Evolutionary conservation across 2,329 filamentous ascomycete genomes (phyloP).

Genomic region (Orbilia javanica): DNA sequence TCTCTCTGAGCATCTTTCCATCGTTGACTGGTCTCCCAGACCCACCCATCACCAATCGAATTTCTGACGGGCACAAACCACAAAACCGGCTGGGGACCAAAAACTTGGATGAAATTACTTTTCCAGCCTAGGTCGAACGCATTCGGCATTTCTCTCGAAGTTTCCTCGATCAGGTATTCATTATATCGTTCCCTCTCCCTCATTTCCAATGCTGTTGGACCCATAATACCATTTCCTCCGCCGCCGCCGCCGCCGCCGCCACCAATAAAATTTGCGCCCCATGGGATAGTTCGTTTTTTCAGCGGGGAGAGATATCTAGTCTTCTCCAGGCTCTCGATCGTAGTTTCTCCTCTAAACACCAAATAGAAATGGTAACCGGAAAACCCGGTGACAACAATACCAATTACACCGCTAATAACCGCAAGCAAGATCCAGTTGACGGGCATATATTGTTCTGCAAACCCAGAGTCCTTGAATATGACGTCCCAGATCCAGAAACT

Average conservation of each 20-base stretch:
- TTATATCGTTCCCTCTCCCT: constrained; percentile 78
- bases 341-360: constrained; percentile 83
- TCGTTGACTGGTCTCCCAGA: constrained; percentile 84
- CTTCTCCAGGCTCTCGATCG: constrained; percentile 95
- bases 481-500: constrained; percentile 87
- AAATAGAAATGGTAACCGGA: constrained; percentile 92
- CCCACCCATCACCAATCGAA: constrained; percentile 92
- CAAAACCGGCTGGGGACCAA: constrained; percentile 78
- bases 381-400: constrained; percentile 87
- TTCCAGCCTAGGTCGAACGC: constrained; percentile 91
- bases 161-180: constrained; percentile 88
- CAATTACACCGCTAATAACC: constrained; percentile 90
- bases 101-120: constrained; percentile 82
- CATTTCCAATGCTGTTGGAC: constrained; percentile 70
- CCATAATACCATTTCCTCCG: constrained; percentile 64
- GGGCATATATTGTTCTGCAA: constrained; percentile 80
- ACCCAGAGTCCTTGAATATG: constrained; percentile 77
- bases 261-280: constrained; percentile 61
- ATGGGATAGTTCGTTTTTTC: constrained; percentile 64
- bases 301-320: constrained; percentile 86
- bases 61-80: constrained; percentile 87
- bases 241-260: constrained; percentile 62
- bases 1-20: constrained; percentile 78
- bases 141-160: constrained; percentile 87
- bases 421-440: constrained; percentile 91